phyloP scores from a whole-genome alignment of 306 rosid genomes.

The Sicyos edulis region DNA sequence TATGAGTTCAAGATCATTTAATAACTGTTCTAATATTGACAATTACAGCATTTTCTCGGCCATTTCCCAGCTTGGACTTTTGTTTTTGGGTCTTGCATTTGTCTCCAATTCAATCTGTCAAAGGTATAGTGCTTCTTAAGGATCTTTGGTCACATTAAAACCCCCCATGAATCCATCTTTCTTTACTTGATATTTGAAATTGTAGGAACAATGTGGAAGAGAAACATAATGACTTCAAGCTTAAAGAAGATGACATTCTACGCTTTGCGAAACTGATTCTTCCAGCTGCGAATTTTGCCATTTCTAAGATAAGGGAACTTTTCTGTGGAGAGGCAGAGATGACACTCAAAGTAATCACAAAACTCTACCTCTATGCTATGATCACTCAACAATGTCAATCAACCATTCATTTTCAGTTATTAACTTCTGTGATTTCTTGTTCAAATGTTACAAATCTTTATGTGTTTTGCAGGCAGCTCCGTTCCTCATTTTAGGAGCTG shows the following conservation, averaged over 20 bases:
- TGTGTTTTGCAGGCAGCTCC: constrained; percentile 57
- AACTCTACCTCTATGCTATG: constrained; percentile 14
- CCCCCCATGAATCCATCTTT: background rate
- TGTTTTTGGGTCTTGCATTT: constrained; percentile 60
- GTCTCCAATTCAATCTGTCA: constrained; percentile 53
- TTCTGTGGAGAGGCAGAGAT: constrained; percentile 85
- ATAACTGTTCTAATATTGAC: constrained; percentile 8
- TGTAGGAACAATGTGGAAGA: constrained; percentile 36
- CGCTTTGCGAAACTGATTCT: constrained; percentile 50
- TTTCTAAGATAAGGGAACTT: constrained; percentile 46
- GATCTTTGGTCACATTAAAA: background rate
- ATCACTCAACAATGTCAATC: constrained; percentile 18
- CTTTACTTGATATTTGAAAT: background rate
- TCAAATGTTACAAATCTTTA: constrained; percentile 13
- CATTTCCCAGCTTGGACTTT: constrained; percentile 58
- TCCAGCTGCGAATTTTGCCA: constrained; percentile 57
- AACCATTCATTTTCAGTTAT: background rate
- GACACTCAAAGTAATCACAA: constrained; percentile 66
- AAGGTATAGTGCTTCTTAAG: constrained; percentile 36
- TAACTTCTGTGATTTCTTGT: background rate
- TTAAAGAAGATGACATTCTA: constrained; percentile 69
- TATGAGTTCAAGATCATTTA: background rate
- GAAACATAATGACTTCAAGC: constrained; percentile 35
- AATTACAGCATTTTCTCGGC: constrained; percentile 61
- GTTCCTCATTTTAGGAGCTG: constrained; percentile 71